Base-by-base conservation (phyloP, 306 rosid species). In the Vachellia collinsii region DNA sequence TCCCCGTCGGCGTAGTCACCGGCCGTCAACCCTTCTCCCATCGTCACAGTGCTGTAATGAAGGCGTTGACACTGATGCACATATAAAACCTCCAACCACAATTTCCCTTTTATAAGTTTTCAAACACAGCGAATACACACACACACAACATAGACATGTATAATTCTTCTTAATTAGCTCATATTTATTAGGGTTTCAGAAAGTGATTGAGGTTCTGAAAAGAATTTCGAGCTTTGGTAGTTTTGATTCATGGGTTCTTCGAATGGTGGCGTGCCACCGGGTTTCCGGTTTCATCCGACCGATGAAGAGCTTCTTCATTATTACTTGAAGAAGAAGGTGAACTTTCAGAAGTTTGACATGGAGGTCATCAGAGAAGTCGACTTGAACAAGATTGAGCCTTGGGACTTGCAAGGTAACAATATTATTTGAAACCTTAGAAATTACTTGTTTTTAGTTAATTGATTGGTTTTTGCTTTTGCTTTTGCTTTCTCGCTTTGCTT, bases 311-410 rank as follows among this genome's bases (percentile, higher is more conserved):
- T 95, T 43, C 94, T 95, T 72, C 97, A 90, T 76, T 91, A 93
- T 83, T 95, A 95, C 84, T 82, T 95, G 90, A 93, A 89, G 92
- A 95, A 91, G 93, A 95, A 95, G 80, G 77, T 93, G 11, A 84
- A 97, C 8, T 91, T 91, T 77, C 96, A 95, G 50, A 95, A 95
- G 87, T 90, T 95, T 77, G 98, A 95, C 74, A 93, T 95, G 98
- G 99, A 93, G 70, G 99, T 95, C 69, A 87, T 95, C 39, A 75
- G 98, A 81, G 99, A 95, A 87, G 97, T 95, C 29, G 99, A 95
- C 87, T 87, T 95, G 93, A 95, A 95, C 87, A 93, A 91, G 94
- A 88, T 93, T 88, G 99, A 95, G 70, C 99, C 99, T 50, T 95
- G 99, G 99, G 98, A 95, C 47, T 85, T 95, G 87, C 99, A 95